Base-by-base conservation (phyloP, 2,329 filamentous ascomycete genomes). In the Calycina marina region DNA sequence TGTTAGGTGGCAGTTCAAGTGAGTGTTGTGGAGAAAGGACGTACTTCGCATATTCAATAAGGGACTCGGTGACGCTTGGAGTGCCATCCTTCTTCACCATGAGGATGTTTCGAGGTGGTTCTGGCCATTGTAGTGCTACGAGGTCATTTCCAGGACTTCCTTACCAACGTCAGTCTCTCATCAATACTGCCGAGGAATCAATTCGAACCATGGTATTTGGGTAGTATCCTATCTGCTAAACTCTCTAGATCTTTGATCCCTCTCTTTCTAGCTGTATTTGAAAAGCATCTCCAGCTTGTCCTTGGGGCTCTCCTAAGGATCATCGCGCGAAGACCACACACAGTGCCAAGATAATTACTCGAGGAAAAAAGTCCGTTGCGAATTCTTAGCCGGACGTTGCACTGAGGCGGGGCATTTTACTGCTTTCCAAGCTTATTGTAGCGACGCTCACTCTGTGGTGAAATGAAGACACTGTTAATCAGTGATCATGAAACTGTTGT, bases 31-130 rank as follows among this genome's bases (percentile, higher is more conserved):
- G 20, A 14, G 4, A 11, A 4, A 15, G 4, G 11, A 42, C 40
- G 13, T 12, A 54, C 49, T 53, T 56, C 18, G 51, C 54, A 40
- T 55, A 56, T 42, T 55, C 50, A 25, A 58, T 39, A 11, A 57
- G 34, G 9, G 51, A 50, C 20, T 49, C 47, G 2, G 48, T 50
- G n/a, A 57, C 53, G 11, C 41, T 36, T 5, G 51, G 49, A 9
- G 68, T 67, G 41, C 66, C 60, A 40, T 72, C 64, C 51, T 82
- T 83, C 52, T 76, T 75, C 28, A 79, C 67, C 35, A 82, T 56
- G 37, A 83, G 61, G 32, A 83, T 60, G 44, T 81, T 82, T 31
- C 71, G 67, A 3, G 74, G 77, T 20, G 75, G 73, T 11, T 65
- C 61, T 4, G 74, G 72, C 77, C 77, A 82, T 56, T 70, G 64